These are phyloP conservation scores for Akanthomyces muscarius DNA, from an alignment of 2,329 filamentous ascomycete species.

Conservation along the genomic window DNA sequence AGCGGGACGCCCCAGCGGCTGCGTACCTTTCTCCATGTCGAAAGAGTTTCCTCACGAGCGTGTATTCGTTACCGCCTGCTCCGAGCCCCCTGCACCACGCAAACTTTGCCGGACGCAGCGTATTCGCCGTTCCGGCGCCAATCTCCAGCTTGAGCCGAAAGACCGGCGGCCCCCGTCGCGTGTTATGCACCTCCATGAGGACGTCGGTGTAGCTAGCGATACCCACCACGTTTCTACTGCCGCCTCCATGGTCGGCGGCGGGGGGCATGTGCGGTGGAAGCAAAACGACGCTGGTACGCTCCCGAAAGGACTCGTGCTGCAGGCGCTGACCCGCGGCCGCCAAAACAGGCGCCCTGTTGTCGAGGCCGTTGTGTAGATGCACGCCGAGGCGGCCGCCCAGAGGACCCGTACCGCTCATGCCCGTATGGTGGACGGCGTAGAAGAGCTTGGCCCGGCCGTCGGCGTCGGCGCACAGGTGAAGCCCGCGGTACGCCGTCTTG, in stretches of 20 bases:
- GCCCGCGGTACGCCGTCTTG: background rate
- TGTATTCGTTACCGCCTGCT: background rate
- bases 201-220: background rate
- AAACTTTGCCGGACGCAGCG: background rate
- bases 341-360: background rate
- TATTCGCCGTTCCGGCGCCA: background rate
- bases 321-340: background rate
- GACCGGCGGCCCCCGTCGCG: background rate
- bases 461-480: background rate
- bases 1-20: background rate
- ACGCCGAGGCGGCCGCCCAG: background rate
- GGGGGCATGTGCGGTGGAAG: background rate
- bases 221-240: background rate
- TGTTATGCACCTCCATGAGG: background rate
- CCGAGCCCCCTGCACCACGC: background rate
- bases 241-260: background rate
- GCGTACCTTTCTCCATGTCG: background rate
- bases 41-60: background rate
- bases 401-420: background rate
- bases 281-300: background rate
- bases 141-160: background rate
- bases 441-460: background rate
- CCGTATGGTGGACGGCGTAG: background rate
- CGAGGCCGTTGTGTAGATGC: conserved; percentile 1
- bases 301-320: background rate